Evolutionary conservation across 768 basidiomycete genomes (phyloP).

Genomic region (Nevesoporus exiguus): DNA sequence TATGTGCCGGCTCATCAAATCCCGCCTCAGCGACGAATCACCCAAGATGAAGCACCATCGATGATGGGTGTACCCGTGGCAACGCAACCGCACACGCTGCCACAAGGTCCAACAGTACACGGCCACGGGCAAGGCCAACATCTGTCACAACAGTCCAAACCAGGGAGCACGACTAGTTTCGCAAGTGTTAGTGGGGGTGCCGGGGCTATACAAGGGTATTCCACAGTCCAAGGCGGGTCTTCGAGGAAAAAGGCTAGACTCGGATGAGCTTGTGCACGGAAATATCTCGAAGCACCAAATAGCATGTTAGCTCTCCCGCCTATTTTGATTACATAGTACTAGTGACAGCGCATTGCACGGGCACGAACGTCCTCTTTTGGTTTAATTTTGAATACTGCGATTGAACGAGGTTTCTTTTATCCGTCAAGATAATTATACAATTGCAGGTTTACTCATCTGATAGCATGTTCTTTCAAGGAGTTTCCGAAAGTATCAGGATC

Average conservation of each 20-base stretch:
- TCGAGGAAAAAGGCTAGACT: constrained; percentile 61
- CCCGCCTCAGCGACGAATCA: constrained; percentile 85
- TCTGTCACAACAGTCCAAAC: constrained; percentile 40
- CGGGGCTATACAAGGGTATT: constrained; percentile 30
- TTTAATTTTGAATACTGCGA: too few relatives aligned
- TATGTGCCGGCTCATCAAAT: constrained; percentile 58
- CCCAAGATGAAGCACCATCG: constrained; percentile 87
- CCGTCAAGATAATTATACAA: neutral
- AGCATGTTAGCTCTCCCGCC: too few relatives aligned
- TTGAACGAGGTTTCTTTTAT: too few relatives aligned
- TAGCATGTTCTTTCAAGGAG: neutral
- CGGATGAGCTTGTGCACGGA: constrained; percentile 31
- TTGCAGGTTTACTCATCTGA: neutral
- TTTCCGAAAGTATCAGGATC: neutral
- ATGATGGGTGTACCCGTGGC: constrained; percentile 68
- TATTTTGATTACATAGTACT: too few relatives aligned
- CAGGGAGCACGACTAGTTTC: constrained; percentile 62
- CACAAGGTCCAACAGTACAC: constrained; percentile 42
- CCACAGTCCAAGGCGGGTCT: constrained; percentile 33
- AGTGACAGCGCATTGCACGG: neutral
- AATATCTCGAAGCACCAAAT: neutral
- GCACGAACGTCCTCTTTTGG: neutral
- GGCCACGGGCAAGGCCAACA: constrained; percentile 46
- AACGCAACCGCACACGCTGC: constrained; percentile 41
- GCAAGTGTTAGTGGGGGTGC: constrained; percentile 59